Percentiles rank a stretch among this genome's conserved stretches.
phyloP scores from a whole-genome alignment of 306 rosid species.

The Crotalaria pallida region DNA sequence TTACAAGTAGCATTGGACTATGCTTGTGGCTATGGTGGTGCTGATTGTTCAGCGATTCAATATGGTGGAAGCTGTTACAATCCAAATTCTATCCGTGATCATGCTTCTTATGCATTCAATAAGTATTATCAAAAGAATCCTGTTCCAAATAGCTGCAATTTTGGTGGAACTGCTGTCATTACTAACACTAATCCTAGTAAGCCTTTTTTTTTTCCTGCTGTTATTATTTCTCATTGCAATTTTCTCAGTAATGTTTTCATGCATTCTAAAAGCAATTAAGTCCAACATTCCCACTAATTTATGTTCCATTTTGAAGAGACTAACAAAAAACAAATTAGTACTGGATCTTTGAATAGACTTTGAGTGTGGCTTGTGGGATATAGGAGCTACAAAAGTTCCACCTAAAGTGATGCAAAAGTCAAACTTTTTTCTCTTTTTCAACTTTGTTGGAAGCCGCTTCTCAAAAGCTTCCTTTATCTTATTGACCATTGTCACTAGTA shows the following conservation, averaged over 20 bases:
- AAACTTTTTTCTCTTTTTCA: conserved; percentile 1
- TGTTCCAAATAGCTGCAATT: conserved; percentile 75
- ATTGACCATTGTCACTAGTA: conserved; percentile 3
- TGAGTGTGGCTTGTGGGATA: not conserved
- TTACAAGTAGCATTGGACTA: conserved; percentile 84
- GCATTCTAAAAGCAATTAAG: conserved; percentile 6
- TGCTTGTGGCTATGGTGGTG: conserved; percentile 76
- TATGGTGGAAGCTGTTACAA: conserved; percentile 61
- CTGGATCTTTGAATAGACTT: not conserved
- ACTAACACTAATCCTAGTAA: conserved; percentile 82
- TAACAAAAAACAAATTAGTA: not conserved
- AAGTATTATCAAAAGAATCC: conserved; percentile 68
- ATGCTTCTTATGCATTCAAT: conserved; percentile 80
- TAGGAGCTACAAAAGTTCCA: conserved; percentile 7
- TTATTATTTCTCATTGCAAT: not conserved
- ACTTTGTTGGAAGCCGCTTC: conserved; percentile 11
- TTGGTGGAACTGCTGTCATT: conserved; percentile 74
- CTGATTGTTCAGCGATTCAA: conserved; percentile 71
- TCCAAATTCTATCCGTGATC: conserved; percentile 51
- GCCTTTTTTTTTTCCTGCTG: not conserved
- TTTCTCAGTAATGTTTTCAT: not conserved
- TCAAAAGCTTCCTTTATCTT: conserved; percentile 3
- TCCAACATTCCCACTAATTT: not conserved
- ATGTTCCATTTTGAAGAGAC: conserved; percentile 15
- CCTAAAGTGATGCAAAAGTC: conserved; percentile 13